Base-by-base conservation (phyloP, 768 basidiomycete genomes). In the Mycena leptocephala region DNA sequence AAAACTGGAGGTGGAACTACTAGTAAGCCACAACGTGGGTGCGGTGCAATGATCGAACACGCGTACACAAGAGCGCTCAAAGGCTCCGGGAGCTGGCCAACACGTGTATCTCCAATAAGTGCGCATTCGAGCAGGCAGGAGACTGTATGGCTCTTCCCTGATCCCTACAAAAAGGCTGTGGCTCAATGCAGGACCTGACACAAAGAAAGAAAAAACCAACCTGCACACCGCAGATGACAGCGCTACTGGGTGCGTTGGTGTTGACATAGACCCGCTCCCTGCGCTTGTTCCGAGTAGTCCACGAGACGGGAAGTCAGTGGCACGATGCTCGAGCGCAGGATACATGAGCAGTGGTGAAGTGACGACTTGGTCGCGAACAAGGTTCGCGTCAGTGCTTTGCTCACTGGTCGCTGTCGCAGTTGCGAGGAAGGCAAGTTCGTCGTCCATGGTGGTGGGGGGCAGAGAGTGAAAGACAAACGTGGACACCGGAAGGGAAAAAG, bases 121-220 rank as follows among this genome's bases (percentile, higher is more conserved):
- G 89, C 89, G 71, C 81, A 88, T 72, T 92, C 91, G 0, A 92
- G 77, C 1, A 92, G 72, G 9, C 89, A 87, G 0, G 91, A 89
- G 7, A 90, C 87, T 0, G 90, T 90, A 48, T 91, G 90, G 0
- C 89, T 90, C 72, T 91, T 92, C 4, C 90, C 90, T 0, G 91
- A 89, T 16, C 91, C 91, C 78, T 79, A 58, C 7, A 33, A 30
- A 24, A 30, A 2, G 30, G 10, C 68, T 10, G 59, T 24, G 30
- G 37, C 41, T 32, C 46, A 59, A 46, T 16, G 8, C 18, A 14
- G 39, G 37, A 32, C n/a, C n/a, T 30, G 16, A 39, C 68, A 5
- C 30, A 16, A 39, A 26, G 46, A 22, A 22, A 66, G 69, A 79
- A 76, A 13, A n/a, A n/a, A n/a, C n/a, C n/a, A 24, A 75, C 76